Conservation (phyloP, 331 rosid species). For the Quercus phellos region DNA sequence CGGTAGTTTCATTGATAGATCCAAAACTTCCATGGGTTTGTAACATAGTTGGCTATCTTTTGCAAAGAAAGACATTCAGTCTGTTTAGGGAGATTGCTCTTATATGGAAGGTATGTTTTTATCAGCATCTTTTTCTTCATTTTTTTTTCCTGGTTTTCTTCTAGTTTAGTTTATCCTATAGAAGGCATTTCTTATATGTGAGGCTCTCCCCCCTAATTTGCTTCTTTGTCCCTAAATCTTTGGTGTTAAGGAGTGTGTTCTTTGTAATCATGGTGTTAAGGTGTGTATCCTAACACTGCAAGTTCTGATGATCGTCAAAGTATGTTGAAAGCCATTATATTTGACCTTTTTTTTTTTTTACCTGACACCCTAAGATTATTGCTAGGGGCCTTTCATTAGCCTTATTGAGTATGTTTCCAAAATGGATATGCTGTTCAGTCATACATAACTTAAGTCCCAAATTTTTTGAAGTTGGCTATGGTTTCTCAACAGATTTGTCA, state of each 20-base stretch:
- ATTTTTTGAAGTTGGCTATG: no score
- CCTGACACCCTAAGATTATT: not conserved
- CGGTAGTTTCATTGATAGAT: conserved; percentile 57
- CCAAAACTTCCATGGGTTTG: conserved; percentile 86
- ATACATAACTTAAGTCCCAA: not conserved
- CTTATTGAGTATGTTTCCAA: not conserved
- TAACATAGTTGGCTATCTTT: conserved; percentile 56
- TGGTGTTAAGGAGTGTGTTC: not conserved
- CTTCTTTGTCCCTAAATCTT: not conserved
- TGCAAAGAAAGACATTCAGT: conserved; percentile 57
- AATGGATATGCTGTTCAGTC: not conserved
- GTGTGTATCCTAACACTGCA: not conserved
- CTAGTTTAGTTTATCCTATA: not conserved
- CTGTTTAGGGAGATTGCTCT: conserved; percentile 71
- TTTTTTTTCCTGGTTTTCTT: not conserved
- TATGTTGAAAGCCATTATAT: not conserved
- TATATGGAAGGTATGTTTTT: conserved; percentile 59
- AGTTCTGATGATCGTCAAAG: not conserved
- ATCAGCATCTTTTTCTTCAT: not conserved
- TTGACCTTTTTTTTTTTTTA: not conserved
- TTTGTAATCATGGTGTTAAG: not conserved
- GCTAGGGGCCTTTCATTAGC: not conserved
- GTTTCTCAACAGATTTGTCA: no score
- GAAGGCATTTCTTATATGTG: not conserved
- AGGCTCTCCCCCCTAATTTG: not conserved